Base-by-base conservation (phyloP, 305 asterid genomes). In the Plantago lanceolata region DNA sequence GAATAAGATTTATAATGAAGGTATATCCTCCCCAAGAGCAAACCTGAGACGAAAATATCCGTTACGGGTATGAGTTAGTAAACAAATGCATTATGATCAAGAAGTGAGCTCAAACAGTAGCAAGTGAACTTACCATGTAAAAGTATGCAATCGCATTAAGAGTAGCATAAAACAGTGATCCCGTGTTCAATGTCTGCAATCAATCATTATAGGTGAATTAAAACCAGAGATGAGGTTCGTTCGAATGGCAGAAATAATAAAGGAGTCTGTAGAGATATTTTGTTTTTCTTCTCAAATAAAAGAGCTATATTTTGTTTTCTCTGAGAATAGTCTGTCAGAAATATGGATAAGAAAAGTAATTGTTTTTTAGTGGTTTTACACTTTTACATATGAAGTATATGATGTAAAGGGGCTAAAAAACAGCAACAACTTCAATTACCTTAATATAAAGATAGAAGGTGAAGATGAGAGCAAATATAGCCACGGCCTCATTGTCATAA, bases 11-110 rank as follows among this genome's bases (percentile, higher is more conserved):
- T 68, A 94, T 94, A 62, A 90, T 94, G 77, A 94, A 94, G 66
- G 99, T 94, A 74, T 94, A 94, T 58, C 99, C 99, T 86, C 99
- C 97, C 99, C 99, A 94, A 51, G 99, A 94, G 89, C 97, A 90
- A 76, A 94, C 99, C 97, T 93, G 77, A 72, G 67, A 65, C 50
- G 21, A 57, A 60, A 33, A 60, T 56, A 51, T 54, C 48, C 43
- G 21, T 43, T 28, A 59, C 37, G 16, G 62, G 71, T 62, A 40
- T 37, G 65, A 65, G 29, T 68, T 53, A 43, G 66, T 35, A 53
- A 52, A 63, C 68, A 67, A 44, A 67, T 55, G 49, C 28, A 26
- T 49, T 47, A 51, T 21, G 44, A 57, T 45, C 24, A 40, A 33
- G 21, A 62, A 58, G 71, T 16, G 37, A 17, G 61, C 51, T 53